Evolutionary conservation across 148 eudicot genomes (phyloP), one percentile per base, ranked within the genome.

Genomic region (Vaccinium macrocarpon): DNA sequence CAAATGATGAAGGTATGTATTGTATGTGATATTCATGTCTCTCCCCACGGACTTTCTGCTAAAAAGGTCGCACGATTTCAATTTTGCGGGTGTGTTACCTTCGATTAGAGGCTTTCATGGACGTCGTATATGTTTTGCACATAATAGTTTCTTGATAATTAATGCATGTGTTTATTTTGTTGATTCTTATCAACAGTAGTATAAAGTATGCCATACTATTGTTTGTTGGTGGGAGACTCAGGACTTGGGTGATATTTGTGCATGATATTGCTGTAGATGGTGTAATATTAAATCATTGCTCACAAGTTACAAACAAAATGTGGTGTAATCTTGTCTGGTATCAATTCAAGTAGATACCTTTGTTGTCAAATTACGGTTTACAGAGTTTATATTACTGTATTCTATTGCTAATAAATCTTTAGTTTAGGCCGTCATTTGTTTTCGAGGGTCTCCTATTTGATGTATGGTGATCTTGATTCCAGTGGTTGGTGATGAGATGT

Each of bases 1-100:
- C 92, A 55, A 88, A 86, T 84, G 81, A 79, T 62, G 75, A 80
- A 87, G 92, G 98, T 94, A 88, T 84, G 83, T 82, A 84, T 62
- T 7, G 1, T 19, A 46, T 14, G 50, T 55, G 46, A 8, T 25
- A 21, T 62, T 64, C 73, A 51, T 76, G 2, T 62, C 46, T 66
- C 19, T 46, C 38, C 35, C 38, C 48, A 51, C 53, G 19, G 32
- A 49, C 35, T 61, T 50, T 42, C 64, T 42, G 25, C 64, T 25
- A 29, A 18, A 35, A 8, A 29, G 61, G 70, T 81, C 4, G 12
- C 8, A 59, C 18, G 18, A 55, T 14, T 61, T 32, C 75, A 25
- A 53, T 48, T 14, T 75, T 74, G 13, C 8, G 3, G 61, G 23
- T 72, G 35, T 21, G 19, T 10, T 5, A 18, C 51, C 46, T 50